Conservation (phyloP, 2,329 filamentous ascomycete species). For the Davidsoniella australis region DNA sequence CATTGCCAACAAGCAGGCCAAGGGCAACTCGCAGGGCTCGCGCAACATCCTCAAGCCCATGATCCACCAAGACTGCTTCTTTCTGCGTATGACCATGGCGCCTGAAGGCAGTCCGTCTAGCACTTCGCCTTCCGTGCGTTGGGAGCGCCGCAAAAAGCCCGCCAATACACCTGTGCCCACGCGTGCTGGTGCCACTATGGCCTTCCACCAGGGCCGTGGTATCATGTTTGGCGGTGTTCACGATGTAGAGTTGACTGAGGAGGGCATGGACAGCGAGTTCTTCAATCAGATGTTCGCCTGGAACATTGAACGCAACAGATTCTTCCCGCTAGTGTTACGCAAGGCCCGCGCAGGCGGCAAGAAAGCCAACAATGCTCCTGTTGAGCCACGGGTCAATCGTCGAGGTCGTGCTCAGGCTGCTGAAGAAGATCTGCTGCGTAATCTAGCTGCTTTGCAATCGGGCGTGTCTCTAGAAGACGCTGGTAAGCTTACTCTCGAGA, state of each 20-base stretch:
- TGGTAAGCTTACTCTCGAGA: slow-evolving; percentile 32
- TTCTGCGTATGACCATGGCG: slow-evolving; percentile 63
- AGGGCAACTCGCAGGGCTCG: slow-evolving; percentile 41
- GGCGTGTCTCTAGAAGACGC: slow-evolving; percentile 44
- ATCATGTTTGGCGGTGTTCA: slow-evolving; percentile 91
- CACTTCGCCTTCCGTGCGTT: slow-evolving; percentile 56
- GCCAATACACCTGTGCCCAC: slow-evolving; percentile 72
- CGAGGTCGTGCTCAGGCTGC: slow-evolving; percentile 71
- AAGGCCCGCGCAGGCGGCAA: slow-evolving; percentile 48
- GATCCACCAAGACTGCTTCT: slow-evolving; percentile 91
- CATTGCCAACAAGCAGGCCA: slow-evolving; percentile 43
- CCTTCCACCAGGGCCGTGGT: slow-evolving; percentile 80
- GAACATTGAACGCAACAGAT: slow-evolving; percentile 90
- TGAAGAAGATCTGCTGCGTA: slow-evolving; percentile 76
- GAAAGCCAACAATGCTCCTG: slow-evolving; percentile 28
- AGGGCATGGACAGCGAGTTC: slow-evolving; percentile 93
- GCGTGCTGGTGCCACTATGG: slow-evolving; percentile 83
- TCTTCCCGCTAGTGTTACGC: slow-evolving; percentile 67
- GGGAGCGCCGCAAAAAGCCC: slow-evolving; percentile 87
- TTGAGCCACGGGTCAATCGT: slow-evolving; percentile 37
- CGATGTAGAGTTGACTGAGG: slow-evolving; percentile 78
- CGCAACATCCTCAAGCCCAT: slow-evolving; percentile 68
- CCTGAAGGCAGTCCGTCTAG: slow-evolving; percentile 46
- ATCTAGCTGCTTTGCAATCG: slow-evolving; percentile 70
- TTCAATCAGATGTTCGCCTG: slow-evolving; percentile 85